A percentile compares a stretch with the other conserved stretches of the same genome.
Conservation (phyloP, 2,329 filamentous ascomycete genomes). For the Scytalidium sp. region DNA sequence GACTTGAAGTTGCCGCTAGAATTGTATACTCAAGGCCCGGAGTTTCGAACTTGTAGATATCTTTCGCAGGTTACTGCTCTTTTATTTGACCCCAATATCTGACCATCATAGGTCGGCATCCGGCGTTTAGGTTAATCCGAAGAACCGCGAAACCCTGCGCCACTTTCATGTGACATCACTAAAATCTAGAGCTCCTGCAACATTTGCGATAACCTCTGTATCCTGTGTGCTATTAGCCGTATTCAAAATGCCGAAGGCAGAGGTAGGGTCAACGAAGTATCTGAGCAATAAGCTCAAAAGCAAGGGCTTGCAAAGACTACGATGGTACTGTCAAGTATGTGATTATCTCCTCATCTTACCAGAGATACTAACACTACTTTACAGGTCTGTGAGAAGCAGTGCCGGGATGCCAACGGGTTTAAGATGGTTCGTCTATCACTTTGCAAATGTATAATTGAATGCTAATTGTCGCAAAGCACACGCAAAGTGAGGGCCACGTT, state of each 20-base stretch:
- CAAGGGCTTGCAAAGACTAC: slow-evolving; percentile 72
- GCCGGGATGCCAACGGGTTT: slow-evolving; percentile 85
- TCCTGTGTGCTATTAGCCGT: not conserved
- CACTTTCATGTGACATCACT: too few species aligned
- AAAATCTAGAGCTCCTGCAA: too few species aligned
- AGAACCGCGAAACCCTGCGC: too few species aligned
- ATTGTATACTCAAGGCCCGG: too few species aligned
- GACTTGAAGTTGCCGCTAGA: too few species aligned
- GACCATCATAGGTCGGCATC: too few species aligned
- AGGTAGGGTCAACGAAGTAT: slow-evolving; percentile 88
- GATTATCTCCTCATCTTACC: not conserved
- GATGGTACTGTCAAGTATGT: slow-evolving; percentile 80
- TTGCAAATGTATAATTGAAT: slow-evolving; percentile 72
- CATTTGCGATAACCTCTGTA: not conserved
- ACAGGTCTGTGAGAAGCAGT: slow-evolving; percentile 72
- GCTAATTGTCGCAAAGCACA: slow-evolving; percentile 63
- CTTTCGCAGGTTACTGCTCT: too few species aligned
- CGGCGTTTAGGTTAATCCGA: too few species aligned
- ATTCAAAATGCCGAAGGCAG: slow-evolving; percentile 80
- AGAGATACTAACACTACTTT: slow-evolving; percentile 5
- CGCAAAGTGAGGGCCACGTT: slow-evolving; percentile 79
- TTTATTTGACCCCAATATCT: too few species aligned
- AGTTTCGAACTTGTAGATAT: too few species aligned
- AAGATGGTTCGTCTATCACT: slow-evolving; percentile 55
- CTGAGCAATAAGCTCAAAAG: slow-evolving; percentile 88